These are phyloP conservation scores for Bryum argenteum DNA, from an alignment of 225 moss, liverwort and hornwort genomes.

Conservation along the genomic window DNA sequence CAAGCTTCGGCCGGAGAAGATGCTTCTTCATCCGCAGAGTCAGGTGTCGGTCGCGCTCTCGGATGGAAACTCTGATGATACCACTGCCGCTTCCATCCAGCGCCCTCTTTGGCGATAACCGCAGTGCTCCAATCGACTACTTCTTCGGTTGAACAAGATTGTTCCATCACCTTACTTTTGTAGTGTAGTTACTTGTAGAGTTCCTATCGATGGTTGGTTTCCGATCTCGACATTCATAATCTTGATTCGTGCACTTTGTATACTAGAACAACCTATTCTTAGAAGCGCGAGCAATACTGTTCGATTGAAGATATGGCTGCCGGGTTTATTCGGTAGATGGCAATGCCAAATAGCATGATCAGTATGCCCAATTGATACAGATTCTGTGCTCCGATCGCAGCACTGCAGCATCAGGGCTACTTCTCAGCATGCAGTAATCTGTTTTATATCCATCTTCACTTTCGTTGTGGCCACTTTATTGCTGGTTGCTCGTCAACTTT, in stretches of 20 bases:
- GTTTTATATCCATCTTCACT: too few relatives aligned
- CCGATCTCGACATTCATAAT: neutral
- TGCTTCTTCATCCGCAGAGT: constrained; percentile 31
- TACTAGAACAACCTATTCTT: constrained; percentile 32
- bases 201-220: neutral
- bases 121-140: too few relatives aligned
- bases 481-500: too few relatives aligned
- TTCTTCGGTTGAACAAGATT: neutral
- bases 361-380: too few relatives aligned
- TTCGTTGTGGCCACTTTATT: too few relatives aligned
- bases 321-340: too few relatives aligned
- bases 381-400: too few relatives aligned
- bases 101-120: constrained; percentile 49
- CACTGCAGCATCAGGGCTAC: too few relatives aligned
- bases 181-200: constrained; percentile 22
- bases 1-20: constrained; percentile 22
- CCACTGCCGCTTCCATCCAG: constrained; percentile 57
- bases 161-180: constrained; percentile 14
- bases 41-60: constrained; percentile 57
- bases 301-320: constrained; percentile 24
- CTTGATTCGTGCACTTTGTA: constrained; percentile 21
- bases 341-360: too few relatives aligned
- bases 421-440: too few relatives aligned
- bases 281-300: constrained; percentile 22
- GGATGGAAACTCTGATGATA: constrained; percentile 46